Base-by-base conservation (phyloP, 2,329 filamentous ascomycete species). In the Pestalotiopsis sp. region DNA sequence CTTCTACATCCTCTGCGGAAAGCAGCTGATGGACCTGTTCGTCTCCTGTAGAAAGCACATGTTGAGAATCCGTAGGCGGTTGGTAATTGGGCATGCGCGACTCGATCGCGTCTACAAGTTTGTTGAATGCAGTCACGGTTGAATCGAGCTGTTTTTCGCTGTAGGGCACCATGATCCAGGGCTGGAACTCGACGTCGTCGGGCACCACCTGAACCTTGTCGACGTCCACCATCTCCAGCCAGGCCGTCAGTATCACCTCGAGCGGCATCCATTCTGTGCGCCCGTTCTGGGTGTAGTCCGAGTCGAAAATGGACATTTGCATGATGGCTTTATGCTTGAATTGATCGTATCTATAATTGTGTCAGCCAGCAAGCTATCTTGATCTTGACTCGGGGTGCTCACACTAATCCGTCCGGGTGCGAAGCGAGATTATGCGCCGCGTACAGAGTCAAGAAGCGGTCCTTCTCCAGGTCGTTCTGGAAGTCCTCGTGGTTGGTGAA, bases 171-270 rank as follows among this genome's bases (percentile, higher is more conserved):
- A 64, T 24, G 17, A 64, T 30, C 40, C 61, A 64, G 22, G 61
- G 61, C 4, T 64, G n/a, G 10, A 44, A 26, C 17, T 64, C 26
- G 10, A 52, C 40, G 40, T 52, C 40, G n/a, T 52, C 38, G 9
- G 38, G n/a, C 10, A 64, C 61, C 17, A 40, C 61, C 11, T 64
- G 59, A 0, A 64, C 40, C 26, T 64, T 64, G 40, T 39, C 40
- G 26, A 52, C 61, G 40, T 64, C 61, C 5, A 64, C 13, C 61
- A 64, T 52, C n/a, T 48, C 40, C 10, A 64, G 40, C 61, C 61
- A 64, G 20, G 39, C 61, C 11, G 61, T 64, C 24, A 64, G 38
- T 13, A 48, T 64, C 11, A n/a, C 40, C 24, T 64, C 61, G 17
- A 64, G 40, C 2, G 22, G 40, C 10, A 48, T 22, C 61, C 61